Conservation (phyloP, 2,329 filamentous ascomycete species). For the Scopulariopsis brevicaulis region DNA sequence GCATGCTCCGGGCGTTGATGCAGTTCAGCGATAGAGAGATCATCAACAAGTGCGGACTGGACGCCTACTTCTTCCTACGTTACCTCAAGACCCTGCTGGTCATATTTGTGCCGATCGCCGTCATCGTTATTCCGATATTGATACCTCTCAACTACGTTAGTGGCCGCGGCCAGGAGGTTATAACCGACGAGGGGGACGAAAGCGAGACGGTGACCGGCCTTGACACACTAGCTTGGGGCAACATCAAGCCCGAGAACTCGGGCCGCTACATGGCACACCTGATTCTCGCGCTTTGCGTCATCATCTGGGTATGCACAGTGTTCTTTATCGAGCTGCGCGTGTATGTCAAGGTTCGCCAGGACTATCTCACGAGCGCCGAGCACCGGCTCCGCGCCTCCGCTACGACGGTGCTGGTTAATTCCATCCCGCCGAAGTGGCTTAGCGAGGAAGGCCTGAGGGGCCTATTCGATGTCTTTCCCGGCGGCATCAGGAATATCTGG, state of each 20-base stretch:
- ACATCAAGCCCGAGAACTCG: constrained; percentile 57
- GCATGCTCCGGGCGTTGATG: constrained; percentile 48
- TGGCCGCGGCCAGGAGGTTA: constrained; percentile 49
- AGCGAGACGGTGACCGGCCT: constrained; percentile 42
- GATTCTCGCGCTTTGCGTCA: constrained; percentile 63
- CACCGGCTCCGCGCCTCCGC: constrained; percentile 88
- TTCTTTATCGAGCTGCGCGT: constrained; percentile 78
- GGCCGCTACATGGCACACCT: constrained; percentile 76
- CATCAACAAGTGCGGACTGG: constrained; percentile 89
- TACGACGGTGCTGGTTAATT: constrained; percentile 86
- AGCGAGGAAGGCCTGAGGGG: constrained; percentile 69
- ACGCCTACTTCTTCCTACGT: constrained; percentile 94
- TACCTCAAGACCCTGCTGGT: constrained; percentile 70
- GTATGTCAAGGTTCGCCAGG: constrained; percentile 88
- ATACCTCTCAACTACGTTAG: constrained; percentile 73
- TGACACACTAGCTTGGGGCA: constrained; percentile 79
- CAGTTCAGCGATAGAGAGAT: constrained; percentile 65
- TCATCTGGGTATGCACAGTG: constrained; percentile 77
- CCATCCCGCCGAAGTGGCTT: constrained; percentile 86
- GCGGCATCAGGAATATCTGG: constrained; percentile 92
- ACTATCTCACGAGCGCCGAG: constrained; percentile 88
- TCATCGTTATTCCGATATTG: constrained; percentile 72
- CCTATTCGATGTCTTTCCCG: constrained; percentile 91
- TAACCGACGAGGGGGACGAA: constrained; percentile 21
- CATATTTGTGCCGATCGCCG: constrained; percentile 77